Evolutionary conservation across 768 basidiomycete species (phyloP), one percentile per base, ranked within the genome.

Genomic region (Lactarius sp.): DNA sequence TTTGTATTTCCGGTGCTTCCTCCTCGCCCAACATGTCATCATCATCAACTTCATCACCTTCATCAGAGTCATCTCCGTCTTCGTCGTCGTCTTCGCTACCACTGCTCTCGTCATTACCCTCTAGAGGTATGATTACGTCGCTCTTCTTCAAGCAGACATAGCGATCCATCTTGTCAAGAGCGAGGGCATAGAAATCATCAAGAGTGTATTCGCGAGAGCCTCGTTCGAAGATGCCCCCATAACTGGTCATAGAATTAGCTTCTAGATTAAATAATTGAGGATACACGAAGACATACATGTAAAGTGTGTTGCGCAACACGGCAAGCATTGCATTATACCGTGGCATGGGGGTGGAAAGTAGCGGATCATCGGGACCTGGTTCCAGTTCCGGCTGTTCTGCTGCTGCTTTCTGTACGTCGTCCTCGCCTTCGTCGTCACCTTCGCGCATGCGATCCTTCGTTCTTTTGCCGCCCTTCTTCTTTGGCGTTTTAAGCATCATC

Each of bases 261-360:
- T 4, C n/a, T 10, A 46, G 34, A 39, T 37, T 10, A 33, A 52
- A 42, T 37, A 46, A 66, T 14, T 4, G 36, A 13, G 18, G 36
- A 31, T 2, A 27, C 16, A n/a, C 46, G 27, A 57, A 33, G 14
- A 75, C 90, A 20, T 61, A 92, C 90, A 95, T 86, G 74, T 90
- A 95, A 1, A 96, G 77, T 0, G 88, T 92, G 71, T 93, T 95
- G 22, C 85, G 81, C 49, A 92, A 78, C 7, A 94, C 85, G 0
- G 92, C 85, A 7, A 94, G 77, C 92, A 96, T 94, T 4, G 91
- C 82, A 69, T 95, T 96, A 73, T 94, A 95, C 8, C 92, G 80
- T 1, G 85, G 79, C 18, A 87, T 77, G 0, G 94, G 94, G 1
- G 77, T 75, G 0, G 87, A 85, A 64, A 80, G 70, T 42, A 77